Base-by-base conservation (phyloP, 2,329 filamentous ascomycete genomes). In the Colletotrichum cuscutae region DNA sequence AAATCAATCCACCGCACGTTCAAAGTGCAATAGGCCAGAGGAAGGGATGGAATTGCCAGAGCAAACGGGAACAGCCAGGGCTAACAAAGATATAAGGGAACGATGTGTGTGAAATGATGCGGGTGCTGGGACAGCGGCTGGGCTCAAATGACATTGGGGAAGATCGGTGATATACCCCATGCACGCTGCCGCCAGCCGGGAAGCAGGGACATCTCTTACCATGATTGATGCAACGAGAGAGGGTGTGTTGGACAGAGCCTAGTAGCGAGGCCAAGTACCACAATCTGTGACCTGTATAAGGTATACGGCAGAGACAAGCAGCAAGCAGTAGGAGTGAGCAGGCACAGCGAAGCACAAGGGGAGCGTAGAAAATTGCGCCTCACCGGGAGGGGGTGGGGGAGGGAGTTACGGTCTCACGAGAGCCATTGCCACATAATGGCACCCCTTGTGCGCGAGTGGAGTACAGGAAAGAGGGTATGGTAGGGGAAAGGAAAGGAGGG, bases 161-260 rank as follows among this genome's bases (percentile, higher is more conserved):
- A 76, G 76, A 79, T 79, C 78, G 78, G 80, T 84, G 80, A 85
- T 83, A 84, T 84, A 85, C 81, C 78, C 79, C 80, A 84, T 86
- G 84, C 83, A 85, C 79, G 80, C 80, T 83, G 80, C 84, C 84
- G 82, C 78, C 77, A 79, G 79, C 77, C 80, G 78, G 80, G 78
- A 77, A 82, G 78, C 77, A 80, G 78, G 79, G 79, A 79, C 69
- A 71, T 76, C 76, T 80, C 86, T 87, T 86, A 88, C 86, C 86
- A 88, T 87, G 79, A 81, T 85, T 80, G 81, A 79, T 81, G 80
- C 80, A 80, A 79, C 79, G 77, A 81, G 78, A 81, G 78, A 81
- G 80, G 79, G 79, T 81, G 79, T 79, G 81, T 80, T 79, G 78
- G 79, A 82, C 80, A 81, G 75, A 79, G 75, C 76, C 74, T 77